Conservation (phyloP, 371 early-diverging fungal genomes). For the Nematocida major region DNA sequence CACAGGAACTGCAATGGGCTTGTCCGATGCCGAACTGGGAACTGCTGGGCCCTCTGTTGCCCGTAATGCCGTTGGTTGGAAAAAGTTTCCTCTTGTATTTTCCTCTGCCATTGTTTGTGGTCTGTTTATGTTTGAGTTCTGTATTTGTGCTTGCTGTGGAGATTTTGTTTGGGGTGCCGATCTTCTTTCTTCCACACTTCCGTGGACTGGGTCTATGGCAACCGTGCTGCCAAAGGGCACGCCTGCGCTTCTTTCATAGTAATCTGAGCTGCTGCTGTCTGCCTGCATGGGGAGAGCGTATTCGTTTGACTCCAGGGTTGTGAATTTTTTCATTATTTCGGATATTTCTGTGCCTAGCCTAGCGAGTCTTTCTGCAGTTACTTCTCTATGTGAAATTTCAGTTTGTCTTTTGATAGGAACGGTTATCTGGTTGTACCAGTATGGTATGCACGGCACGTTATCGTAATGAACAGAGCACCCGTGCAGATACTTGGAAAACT, state of each 20-base stretch:
- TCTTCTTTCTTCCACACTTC: too few species aligned
- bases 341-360: not conserved
- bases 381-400: not conserved
- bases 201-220: too few species aligned
- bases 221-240: too few species aligned
- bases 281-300: not conserved
- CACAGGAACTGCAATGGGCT: slow-evolving; percentile 64
- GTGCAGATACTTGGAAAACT: slow-evolving; percentile 94
- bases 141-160: slow-evolving; percentile 8
- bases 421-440: slow-evolving; percentile 89
- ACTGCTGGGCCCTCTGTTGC: slow-evolving; percentile 25
- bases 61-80: slow-evolving; percentile 7
- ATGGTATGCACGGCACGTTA: slow-evolving; percentile 80
- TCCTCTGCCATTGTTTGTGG: slow-evolving; percentile 47
- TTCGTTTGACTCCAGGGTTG: not conserved
- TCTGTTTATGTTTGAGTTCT: slow-evolving; percentile 37
- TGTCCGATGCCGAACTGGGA: slow-evolving; percentile 7
- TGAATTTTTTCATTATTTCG: not conserved
- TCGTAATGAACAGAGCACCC: slow-evolving; percentile 84
- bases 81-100: not conserved
- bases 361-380: not conserved
- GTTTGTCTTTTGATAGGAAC: not conserved
- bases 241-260: not conserved
- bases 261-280: not conserved
- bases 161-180: not conserved